Evolutionary conservation across 2,329 filamentous ascomycete genomes (phyloP).

Genomic region (Pseudogymnoascus sp.): DNA sequence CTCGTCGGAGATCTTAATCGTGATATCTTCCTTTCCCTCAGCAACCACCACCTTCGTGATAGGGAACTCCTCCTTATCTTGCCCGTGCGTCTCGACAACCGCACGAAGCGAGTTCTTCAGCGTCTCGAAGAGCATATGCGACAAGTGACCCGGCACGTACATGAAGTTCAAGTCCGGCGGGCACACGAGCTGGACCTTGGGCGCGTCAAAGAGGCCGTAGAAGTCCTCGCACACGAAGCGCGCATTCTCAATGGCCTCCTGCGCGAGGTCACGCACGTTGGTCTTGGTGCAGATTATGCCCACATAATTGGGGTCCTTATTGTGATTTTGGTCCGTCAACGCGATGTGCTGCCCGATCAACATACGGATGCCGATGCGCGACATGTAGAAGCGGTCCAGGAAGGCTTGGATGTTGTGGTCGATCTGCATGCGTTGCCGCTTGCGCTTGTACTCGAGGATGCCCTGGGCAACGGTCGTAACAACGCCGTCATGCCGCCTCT

Average conservation of each 20-base stretch:
- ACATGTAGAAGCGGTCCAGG: constrained; percentile 99
- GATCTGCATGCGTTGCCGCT: constrained; percentile 93
- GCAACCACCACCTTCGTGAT: constrained; percentile 96
- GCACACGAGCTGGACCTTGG: constrained; percentile 93
- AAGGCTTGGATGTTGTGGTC: constrained; percentile 96
- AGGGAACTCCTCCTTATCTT: constrained; percentile 92
- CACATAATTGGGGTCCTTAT: constrained; percentile 86
- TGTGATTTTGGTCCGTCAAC: constrained; percentile 83
- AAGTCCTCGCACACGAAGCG: constrained; percentile 99
- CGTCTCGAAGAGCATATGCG: constrained; percentile 99
- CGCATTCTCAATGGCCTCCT: constrained; percentile 97
- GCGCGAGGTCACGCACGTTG: constrained; percentile 86
- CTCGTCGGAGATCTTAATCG: constrained; percentile 96
- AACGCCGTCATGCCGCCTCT: constrained; percentile 89
- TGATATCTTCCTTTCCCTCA: constrained; percentile 97
- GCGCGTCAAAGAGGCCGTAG: constrained; percentile 93
- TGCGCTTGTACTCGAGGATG: constrained; percentile 96
- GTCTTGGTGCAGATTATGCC: constrained; percentile 99
- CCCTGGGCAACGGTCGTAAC: constrained; percentile 97
- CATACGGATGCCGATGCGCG: constrained; percentile 97
- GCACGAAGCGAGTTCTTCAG: constrained; percentile 96
- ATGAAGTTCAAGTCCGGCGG: constrained; percentile 93
- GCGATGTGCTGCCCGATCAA: constrained; percentile 98
- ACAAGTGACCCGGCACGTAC: constrained; percentile 98
- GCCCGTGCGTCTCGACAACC: constrained; percentile 89